These are phyloP conservation scores for Cyclotella cryptica DNA, from an alignment of 108 stramenopile species.

Conservation along the genomic window DNA sequence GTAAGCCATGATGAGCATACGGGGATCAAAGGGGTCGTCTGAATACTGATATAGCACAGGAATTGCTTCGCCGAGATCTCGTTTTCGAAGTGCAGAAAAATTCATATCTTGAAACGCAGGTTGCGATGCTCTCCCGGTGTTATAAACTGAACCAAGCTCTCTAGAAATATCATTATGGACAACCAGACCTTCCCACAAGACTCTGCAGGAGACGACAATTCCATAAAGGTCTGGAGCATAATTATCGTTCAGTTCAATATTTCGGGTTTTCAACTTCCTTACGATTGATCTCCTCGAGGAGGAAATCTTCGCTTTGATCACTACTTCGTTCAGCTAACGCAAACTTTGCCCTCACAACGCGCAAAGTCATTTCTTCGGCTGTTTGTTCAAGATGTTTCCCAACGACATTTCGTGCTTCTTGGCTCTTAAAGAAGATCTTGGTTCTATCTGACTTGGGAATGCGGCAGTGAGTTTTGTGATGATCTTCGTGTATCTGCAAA, in stretches of 20 bases:
- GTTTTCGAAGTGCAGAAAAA: conserved; percentile 39
- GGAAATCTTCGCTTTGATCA: conserved; percentile 4
- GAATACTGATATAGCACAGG: conserved; percentile 52
- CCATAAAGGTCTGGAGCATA: conserved; percentile 37
- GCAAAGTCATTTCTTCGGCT: conserved; percentile 28
- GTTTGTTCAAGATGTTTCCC: conserved; percentile 20
- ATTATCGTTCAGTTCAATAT: conserved; percentile 27
- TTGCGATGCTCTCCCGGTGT: conserved; percentile 55
- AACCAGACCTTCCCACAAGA: conserved; percentile 58
- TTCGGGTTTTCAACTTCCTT: conserved; percentile 13
- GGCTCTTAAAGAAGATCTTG: conserved; percentile 45
- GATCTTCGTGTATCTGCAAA: conserved; percentile 66
- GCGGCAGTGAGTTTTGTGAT: conserved; percentile 45
- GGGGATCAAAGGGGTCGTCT: conserved; percentile 51
- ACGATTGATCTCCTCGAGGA: conserved; percentile 16
- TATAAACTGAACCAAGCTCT: conserved; percentile 22
- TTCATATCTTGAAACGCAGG: conserved; percentile 71
- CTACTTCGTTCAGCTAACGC: conserved; percentile 12
- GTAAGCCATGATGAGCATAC: conserved; percentile 59
- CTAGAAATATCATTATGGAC: conserved; percentile 44
- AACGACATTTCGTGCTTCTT: conserved; percentile 32
- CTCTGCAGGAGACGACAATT: conserved; percentile 48
- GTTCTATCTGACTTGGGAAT: conserved; percentile 37
- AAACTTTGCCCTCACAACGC: conserved; percentile 20
- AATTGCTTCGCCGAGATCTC: conserved; percentile 17